Base-by-base conservation (phyloP, 164 flowering plant species). In the Annona squamosa region DNA sequence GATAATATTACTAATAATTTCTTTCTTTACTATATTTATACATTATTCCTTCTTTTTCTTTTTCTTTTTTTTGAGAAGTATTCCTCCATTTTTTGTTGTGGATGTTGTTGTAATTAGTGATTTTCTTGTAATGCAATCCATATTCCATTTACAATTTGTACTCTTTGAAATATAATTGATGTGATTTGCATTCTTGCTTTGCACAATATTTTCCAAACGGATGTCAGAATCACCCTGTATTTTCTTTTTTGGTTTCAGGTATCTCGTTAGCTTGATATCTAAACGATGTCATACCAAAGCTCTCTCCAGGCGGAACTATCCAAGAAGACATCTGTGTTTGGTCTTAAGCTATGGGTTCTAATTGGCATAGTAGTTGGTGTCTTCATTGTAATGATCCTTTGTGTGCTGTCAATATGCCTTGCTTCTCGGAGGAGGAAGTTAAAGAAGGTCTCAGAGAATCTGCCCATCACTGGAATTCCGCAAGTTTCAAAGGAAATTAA, bases 261-360 rank as follows among this genome's bases (percentile, higher is more conserved):
- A 63, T 68, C 73, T 78, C 75, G 84, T 76, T 18, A 61, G 52
- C 74, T 69, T 43, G 71, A 56, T 26, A 37, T 18, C 10, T 3
- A 37, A 63, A 67, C 68, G 72, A 88, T 89, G 94, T 86, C 85
- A 4, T 81, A 87, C 17, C 79, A 78, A 61, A 26, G 71, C 62
- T 48, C 74, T 75, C 92, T 89, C 26, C 85, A 81, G 72, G 67
- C 70, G 2, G 86, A 74, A 48, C 77, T 90, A 74, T 82, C 90
- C 17, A 85, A 85, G 79, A 87, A 83, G 74, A 84, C 88, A 65
- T 68, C 67, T 59, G 70, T 84, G 4, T 77, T 91, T 72, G 83
- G 91, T 72, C 80, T 92, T 63, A 85, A 83, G 84, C 83, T 90
- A 68, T 92, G 97, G 97, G 91, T 80, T 63, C 66, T 90, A 47